Evolutionary conservation across 179 eudicot species (phyloP).

Genomic region (Spergularia azorica): DNA sequence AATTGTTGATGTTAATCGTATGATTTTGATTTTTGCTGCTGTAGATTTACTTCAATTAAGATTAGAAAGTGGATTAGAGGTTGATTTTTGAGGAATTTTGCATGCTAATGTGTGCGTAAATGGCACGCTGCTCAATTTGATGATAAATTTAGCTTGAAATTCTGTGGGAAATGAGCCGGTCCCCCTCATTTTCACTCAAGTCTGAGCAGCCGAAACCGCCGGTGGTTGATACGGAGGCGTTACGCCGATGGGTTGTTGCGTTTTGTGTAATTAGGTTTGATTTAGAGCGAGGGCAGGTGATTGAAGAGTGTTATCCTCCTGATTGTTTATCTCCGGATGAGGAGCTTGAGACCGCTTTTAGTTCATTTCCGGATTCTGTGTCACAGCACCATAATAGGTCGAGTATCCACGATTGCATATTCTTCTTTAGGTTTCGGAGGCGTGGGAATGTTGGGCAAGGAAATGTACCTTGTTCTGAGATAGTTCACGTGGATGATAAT

Average conservation of each 20-base stretch:
- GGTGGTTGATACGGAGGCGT: conserved; percentile 58
- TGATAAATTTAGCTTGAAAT: conserved; percentile 25
- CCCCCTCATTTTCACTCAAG: conserved; percentile 65
- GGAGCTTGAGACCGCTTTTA: conserved; percentile 81
- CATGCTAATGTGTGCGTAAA: too few relatives aligned
- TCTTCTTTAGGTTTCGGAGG: conserved; percentile 79
- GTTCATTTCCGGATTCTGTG: conserved; percentile 92
- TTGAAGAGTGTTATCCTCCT: conserved; percentile 88
- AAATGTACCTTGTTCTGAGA: conserved; percentile 37
- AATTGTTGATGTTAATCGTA: too few relatives aligned
- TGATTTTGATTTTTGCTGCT: too few relatives aligned
- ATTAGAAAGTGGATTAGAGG: too few relatives aligned
- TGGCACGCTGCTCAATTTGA: background rate
- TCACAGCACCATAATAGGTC: conserved; percentile 82
- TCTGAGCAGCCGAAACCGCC: conserved; percentile 48
- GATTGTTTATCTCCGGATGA: conserved; percentile 69
- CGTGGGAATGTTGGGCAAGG: conserved; percentile 26
- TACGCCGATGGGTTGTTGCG: conserved; percentile 72
- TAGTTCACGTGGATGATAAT: conserved; percentile 38
- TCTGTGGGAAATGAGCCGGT: conserved; percentile 64
- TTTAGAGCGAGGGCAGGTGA: conserved; percentile 91
- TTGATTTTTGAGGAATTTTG: too few relatives aligned
- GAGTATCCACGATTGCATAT: conserved; percentile 86
- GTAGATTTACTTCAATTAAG: too few relatives aligned
- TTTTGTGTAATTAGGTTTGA: conserved; percentile 86